These are phyloP conservation scores for Calvatia gigantea DNA, from an alignment of 768 basidiomycete genomes.

Conservation along the genomic window DNA sequence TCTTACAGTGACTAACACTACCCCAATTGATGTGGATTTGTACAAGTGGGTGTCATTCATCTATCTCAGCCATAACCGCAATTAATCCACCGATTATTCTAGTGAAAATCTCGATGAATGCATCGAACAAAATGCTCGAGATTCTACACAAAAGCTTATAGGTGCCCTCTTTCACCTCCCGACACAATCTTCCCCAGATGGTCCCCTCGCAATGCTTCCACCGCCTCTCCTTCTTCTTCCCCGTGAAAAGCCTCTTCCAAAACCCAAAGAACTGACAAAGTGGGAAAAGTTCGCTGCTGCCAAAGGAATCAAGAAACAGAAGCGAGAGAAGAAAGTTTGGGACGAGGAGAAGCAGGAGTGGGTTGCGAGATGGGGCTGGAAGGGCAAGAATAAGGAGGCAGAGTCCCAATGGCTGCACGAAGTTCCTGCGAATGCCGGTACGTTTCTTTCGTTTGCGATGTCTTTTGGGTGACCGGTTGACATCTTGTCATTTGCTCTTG, in stretches of 20 bases:
- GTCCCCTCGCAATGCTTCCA: conserved; percentile 82
- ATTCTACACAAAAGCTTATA: conserved; percentile 80
- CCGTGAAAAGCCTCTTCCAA: conserved; percentile 88
- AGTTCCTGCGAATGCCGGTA: conserved; percentile 84
- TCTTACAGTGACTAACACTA: conserved; percentile 83
- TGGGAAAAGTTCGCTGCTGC: conserved; percentile 95
- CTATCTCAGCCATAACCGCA: background rate
- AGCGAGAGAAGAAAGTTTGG: conserved; percentile 79
- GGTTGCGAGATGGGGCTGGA: conserved; percentile 87
- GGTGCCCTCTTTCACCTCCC: conserved; percentile 81
- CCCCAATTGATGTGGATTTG: conserved; percentile 78
- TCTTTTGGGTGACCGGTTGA: background rate
- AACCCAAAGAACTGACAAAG: conserved; percentile 89
- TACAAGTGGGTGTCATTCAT: conserved; percentile 58
- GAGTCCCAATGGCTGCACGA: conserved; percentile 93
- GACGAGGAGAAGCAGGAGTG: conserved; percentile 94
- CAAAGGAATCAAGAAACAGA: conserved; percentile 87
- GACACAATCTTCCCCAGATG: conserved; percentile 68
- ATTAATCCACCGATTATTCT: conserved; percentile 5
- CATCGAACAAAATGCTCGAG: conserved; percentile 73
- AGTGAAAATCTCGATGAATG: conserved; percentile 81
- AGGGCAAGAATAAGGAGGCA: conserved; percentile 82
- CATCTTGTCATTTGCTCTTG: background rate
- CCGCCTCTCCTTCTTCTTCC: conserved; percentile 75
- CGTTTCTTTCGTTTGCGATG: conserved; percentile 25